Evolutionary conservation across 1,284 basidiomycete genomes (phyloP).

Genomic region (Rhodotorula sp.): DNA sequence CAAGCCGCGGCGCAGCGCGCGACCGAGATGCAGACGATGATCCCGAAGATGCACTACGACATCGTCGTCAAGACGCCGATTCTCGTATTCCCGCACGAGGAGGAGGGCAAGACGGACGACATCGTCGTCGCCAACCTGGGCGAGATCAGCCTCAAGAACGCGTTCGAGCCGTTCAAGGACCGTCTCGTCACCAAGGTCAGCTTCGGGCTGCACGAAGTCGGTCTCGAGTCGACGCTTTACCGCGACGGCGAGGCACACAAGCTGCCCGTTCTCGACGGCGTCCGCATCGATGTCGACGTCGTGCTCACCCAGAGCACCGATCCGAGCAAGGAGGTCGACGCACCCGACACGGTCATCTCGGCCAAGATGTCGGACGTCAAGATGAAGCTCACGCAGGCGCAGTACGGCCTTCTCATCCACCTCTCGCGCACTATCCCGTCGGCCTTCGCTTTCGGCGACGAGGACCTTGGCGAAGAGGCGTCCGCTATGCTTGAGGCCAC

Average conservation of each 20-base stretch:
- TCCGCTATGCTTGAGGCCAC: constrained; percentile 22
- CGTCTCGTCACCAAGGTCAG: constrained; percentile 62
- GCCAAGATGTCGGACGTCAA: constrained; percentile 87
- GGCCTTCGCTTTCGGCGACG: constrained; percentile 57
- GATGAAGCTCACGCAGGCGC: constrained; percentile 83
- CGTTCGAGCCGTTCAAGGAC: constrained; percentile 61
- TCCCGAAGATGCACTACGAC: constrained; percentile 78
- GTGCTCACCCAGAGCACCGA: constrained; percentile 64
- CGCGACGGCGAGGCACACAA: constrained; percentile 55
- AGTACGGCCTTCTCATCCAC: constrained; percentile 76
- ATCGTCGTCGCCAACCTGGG: constrained; percentile 80
- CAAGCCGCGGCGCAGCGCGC: constrained; percentile 79
- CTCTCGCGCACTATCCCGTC: constrained; percentile 74
- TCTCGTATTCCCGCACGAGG: constrained; percentile 78
- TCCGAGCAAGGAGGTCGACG: constrained; percentile 40
- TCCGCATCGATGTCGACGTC: constrained; percentile 72
- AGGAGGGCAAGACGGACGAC: constrained; percentile 63
- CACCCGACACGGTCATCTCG: constrained; percentile 53
- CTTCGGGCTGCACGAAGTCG: constrained; percentile 82
- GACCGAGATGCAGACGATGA: constrained; percentile 55
- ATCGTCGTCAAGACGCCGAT: constrained; percentile 91
- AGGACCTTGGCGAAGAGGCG: constrained; percentile 45
- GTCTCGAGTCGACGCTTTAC: constrained; percentile 70
- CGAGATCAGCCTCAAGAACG: constrained; percentile 82
- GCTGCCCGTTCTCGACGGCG: constrained; percentile 91